These are phyloP conservation scores for Mycosarcoma mackinlayi DNA, from an alignment of 1,284 basidiomycete genomes.

Conservation along the genomic window DNA sequence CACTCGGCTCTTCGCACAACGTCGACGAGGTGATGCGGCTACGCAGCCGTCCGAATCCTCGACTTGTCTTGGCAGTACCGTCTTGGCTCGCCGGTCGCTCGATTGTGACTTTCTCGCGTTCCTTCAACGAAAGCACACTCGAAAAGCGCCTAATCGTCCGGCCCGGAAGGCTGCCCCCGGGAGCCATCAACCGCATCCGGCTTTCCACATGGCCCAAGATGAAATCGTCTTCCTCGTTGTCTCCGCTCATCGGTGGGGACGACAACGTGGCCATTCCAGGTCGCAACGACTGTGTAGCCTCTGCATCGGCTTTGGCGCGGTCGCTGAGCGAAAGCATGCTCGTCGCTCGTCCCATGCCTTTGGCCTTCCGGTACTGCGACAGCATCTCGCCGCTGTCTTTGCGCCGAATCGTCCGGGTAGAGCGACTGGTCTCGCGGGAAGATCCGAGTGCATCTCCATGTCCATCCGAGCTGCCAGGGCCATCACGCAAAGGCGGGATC, in stretches of 20 bases:
- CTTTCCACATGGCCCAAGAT: slow-evolving; percentile 41
- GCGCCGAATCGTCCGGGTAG: slow-evolving; percentile 29
- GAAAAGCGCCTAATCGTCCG: slow-evolving; percentile 39
- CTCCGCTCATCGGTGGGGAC: slow-evolving; percentile 5
- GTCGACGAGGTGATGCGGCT: slow-evolving; percentile 36
- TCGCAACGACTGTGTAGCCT: slow-evolving; percentile 4
- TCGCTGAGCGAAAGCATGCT: slow-evolving; percentile 48
- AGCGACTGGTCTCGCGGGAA: slow-evolving; percentile 10
- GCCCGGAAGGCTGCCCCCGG: slow-evolving; percentile 21
- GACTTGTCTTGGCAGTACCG: slow-evolving; percentile 14
- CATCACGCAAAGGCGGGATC: slow-evolving; percentile 28
- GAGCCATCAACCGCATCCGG: slow-evolving; percentile 18
- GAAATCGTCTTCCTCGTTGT: slow-evolving; percentile 27
- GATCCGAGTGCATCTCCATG: slow-evolving; percentile 11
- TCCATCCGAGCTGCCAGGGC: slow-evolving; percentile 15
- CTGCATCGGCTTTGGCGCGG: slow-evolving; percentile 39
- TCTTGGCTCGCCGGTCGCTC: slow-evolving; percentile 35
- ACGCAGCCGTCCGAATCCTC: slow-evolving; percentile 30
- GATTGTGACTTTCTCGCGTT: slow-evolving; percentile 17
- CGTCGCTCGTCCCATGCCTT: slow-evolving; percentile 44
- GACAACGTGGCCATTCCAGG: slow-evolving; percentile 14
- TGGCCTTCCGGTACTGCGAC: slow-evolving; percentile 60
- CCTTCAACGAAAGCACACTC: slow-evolving; percentile 37
- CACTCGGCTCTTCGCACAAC: slow-evolving; percentile 24
- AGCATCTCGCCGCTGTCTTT: slow-evolving; percentile 63